A percentile compares a stretch with the other conserved stretches of the same genome.
These are phyloP conservation scores for Chondrostereum purpureum DNA, from an alignment of 1,284 basidiomycete genomes.

Conservation along the genomic window DNA sequence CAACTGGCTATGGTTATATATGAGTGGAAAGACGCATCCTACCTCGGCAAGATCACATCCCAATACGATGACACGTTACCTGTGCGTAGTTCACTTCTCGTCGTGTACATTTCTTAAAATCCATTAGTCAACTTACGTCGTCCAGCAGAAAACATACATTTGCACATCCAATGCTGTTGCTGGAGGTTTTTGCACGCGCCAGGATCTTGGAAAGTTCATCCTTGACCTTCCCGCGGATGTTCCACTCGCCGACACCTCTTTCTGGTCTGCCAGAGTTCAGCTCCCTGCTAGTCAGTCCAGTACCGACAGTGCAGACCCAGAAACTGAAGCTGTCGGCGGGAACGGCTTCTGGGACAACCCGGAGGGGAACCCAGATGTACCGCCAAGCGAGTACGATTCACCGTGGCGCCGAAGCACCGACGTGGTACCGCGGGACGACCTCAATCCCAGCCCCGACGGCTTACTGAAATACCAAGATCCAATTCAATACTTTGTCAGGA, in stretches of 20 bases:
- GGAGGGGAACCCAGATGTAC: constrained; percentile 48
- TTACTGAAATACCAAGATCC: constrained; percentile 51
- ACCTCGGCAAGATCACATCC: constrained; percentile 72
- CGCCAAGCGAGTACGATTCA: constrained; percentile 38
- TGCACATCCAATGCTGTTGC: constrained; percentile 76
- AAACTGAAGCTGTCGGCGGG: constrained; percentile 14
- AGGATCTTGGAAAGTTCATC: constrained; percentile 81
- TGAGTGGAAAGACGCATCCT: constrained; percentile 85
- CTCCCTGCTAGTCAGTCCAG: constrained; percentile 35
- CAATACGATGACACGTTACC: constrained; percentile 53
- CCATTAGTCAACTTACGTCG: constrained; percentile 10
- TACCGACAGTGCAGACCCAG: constrained; percentile 7
- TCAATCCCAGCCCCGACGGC: constrained; percentile 43
- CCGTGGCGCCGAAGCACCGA: constrained; percentile 30
- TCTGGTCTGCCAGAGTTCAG: constrained; percentile 70
- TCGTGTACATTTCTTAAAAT: neutral
- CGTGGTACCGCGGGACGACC: constrained; percentile 21
- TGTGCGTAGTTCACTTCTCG: constrained; percentile 38
- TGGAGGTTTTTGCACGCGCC: constrained; percentile 61
- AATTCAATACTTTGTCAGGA: constrained; percentile 76
- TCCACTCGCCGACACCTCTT: constrained; percentile 62
- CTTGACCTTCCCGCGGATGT: constrained; percentile 59
- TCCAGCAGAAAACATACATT: constrained; percentile 82
- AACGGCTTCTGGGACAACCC: constrained; percentile 54
- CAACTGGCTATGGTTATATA: constrained; percentile 93